Evolutionary conservation across 768 basidiomycete genomes (phyloP).

Genomic region (Lepiota venenata): DNA sequence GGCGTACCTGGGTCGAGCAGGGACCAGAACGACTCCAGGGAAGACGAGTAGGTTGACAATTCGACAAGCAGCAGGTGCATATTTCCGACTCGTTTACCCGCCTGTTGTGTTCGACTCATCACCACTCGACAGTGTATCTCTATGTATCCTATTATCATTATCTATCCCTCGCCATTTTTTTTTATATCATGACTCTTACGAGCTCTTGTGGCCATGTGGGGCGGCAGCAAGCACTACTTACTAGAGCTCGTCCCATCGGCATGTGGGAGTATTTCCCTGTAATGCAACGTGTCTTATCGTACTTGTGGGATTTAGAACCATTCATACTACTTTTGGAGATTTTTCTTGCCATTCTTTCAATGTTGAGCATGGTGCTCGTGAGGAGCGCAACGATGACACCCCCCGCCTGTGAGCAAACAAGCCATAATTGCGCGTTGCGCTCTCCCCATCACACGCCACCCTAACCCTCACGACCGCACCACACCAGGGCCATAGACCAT

Average conservation of each 20-base stretch:
- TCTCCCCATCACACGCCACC: neutral
- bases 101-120: neutral
- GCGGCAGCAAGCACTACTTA: neutral
- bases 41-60: neutral
- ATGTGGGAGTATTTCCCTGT: conserved; percentile 1
- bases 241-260: neutral
- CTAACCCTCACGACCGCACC: no score
- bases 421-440: neutral
- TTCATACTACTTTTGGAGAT: neutral
- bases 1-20: neutral
- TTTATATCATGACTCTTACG: neutral
- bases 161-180: neutral
- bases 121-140: conserved; percentile 1
- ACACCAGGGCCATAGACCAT: conserved; percentile 18
- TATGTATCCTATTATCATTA: conserved; percentile 9
- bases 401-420: neutral
- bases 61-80: neutral
- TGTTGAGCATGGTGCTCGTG: neutral
- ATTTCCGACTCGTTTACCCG: neutral
- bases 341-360: neutral
- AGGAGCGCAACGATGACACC: no score
- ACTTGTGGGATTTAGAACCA: neutral
- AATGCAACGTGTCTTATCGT: neutral
- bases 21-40: conserved; percentile 2
- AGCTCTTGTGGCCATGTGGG: neutral